These are phyloP conservation scores for Clavispora phyllophila DNA, from an alignment of 805 yeast genomes.

Conservation along the genomic window DNA sequence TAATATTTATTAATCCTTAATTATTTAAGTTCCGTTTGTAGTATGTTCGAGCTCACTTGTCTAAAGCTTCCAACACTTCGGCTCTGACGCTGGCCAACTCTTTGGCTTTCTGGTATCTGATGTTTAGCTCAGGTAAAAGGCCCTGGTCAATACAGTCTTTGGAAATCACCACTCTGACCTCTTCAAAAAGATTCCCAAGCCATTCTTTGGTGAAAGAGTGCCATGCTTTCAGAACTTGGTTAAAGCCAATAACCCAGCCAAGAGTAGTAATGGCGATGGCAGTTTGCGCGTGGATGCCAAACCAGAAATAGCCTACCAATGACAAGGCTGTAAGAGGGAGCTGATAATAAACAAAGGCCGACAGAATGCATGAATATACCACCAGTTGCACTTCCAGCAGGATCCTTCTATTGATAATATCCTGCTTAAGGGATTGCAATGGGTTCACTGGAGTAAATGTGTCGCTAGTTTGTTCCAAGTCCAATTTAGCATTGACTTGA, in stretches of 20 bases:
- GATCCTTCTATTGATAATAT: slow-evolving; percentile 24
- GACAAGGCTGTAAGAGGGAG: slow-evolving; percentile 32
- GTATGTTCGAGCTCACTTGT: not conserved
- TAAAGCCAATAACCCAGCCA: slow-evolving; percentile 41
- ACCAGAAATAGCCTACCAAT: slow-evolving; percentile 25
- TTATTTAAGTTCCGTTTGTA: not conserved
- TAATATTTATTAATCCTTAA: slow-evolving; percentile 3
- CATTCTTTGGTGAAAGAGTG: slow-evolving; percentile 23
- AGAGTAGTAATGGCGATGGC: slow-evolving; percentile 29
- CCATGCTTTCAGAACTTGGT: slow-evolving; percentile 36
- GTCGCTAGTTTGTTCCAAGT: slow-evolving; percentile 1
- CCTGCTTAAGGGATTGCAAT: slow-evolving; percentile 23
- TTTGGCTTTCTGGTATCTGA: slow-evolving; percentile 20
- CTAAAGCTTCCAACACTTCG: slow-evolving; percentile 12
- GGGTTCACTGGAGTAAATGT: slow-evolving; percentile 21
- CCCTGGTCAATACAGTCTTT: slow-evolving; percentile 35
- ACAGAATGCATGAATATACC: slow-evolving; percentile 24
- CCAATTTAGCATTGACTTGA: slow-evolving; percentile 25
- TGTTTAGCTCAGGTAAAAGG: slow-evolving; percentile 28
- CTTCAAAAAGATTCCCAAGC: slow-evolving; percentile 28
- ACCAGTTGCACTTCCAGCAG: slow-evolving; percentile 33
- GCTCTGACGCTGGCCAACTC: slow-evolving; percentile 11
- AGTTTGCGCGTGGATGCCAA: slow-evolving; percentile 28
- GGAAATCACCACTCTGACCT: slow-evolving; percentile 26
- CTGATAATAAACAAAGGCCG: slow-evolving; percentile 33